These are phyloP conservation scores for Melastoma malabathricum DNA, from an alignment of 345 rosid genomes.

Conservation along the genomic window DNA sequence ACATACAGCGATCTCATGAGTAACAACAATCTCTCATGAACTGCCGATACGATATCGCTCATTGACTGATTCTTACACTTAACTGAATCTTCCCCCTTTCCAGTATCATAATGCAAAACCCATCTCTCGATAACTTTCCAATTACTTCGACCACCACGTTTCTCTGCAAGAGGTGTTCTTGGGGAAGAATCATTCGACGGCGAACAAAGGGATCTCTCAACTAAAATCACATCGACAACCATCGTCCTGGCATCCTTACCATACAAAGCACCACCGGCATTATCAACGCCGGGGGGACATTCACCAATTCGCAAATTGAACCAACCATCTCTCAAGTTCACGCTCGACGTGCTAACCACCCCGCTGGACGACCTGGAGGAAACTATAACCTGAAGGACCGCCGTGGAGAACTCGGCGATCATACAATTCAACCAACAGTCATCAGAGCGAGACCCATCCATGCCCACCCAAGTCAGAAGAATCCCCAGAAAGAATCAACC, in stretches of 20 bases:
- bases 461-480: neutral
- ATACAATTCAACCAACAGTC: constrained; percentile 19
- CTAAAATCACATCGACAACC: constrained; percentile 25
- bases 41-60: neutral
- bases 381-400: constrained; percentile 24
- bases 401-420: constrained; percentile 21
- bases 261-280: constrained; percentile 14
- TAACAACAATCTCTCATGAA: constrained; percentile 20
- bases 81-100: constrained; percentile 8
- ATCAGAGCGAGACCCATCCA: constrained; percentile 10
- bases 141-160: constrained; percentile 6
- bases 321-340: constrained; percentile 22
- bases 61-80: constrained; percentile 6
- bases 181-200: neutral
- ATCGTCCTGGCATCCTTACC: constrained; percentile 14
- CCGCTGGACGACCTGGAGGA: constrained; percentile 21
- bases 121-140: constrained; percentile 30
- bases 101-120: constrained; percentile 22
- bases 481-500: no score
- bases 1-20: constrained; percentile 30
- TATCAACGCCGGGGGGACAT: constrained; percentile 22
- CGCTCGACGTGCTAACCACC: constrained; percentile 18
- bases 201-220: constrained; percentile 3
- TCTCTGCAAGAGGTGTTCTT: neutral
- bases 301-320: constrained; percentile 28